These are phyloP conservation scores for Penicillium vulpinum DNA, from an alignment of 2,329 filamentous ascomycete species.

Conservation along the genomic window DNA sequence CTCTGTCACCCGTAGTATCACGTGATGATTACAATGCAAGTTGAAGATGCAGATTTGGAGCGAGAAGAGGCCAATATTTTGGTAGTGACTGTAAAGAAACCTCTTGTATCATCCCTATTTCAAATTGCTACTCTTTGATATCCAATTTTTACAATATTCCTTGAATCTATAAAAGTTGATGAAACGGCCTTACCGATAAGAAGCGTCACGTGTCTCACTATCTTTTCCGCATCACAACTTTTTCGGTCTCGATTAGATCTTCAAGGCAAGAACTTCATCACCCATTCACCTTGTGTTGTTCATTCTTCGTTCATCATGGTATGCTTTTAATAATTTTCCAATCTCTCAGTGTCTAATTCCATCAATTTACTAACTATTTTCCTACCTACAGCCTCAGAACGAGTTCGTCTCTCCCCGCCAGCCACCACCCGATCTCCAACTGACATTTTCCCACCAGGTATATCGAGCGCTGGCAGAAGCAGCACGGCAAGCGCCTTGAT, in stretches of 20 bases:
- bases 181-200: constrained; percentile 18
- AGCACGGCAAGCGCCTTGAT: constrained; percentile 64
- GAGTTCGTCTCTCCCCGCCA: constrained; percentile 38
- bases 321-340: constrained; percentile 10
- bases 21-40: constrained; percentile 17
- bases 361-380: constrained; percentile 10
- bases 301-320: constrained; percentile 34
- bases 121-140: constrained; percentile 18
- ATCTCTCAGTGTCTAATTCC: not conserved
- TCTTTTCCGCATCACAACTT: constrained; percentile 30
- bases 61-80: not conserved
- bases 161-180: not conserved
- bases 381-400: constrained; percentile 42
- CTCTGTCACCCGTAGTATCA: constrained; percentile 30
- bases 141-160: not conserved
- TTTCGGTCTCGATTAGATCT: constrained; percentile 29
- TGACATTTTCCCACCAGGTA: constrained; percentile 42
- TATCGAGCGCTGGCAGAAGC: constrained; percentile 76
- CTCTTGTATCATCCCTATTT: not conserved
- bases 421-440: constrained; percentile 12
- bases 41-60: not conserved
- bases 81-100: not conserved
- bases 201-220: constrained; percentile 23
- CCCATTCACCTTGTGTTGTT: constrained; percentile 18
- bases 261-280: constrained; percentile 21